A percentile compares a stretch with the other conserved stretches of the same genome.
These are phyloP conservation scores for Rhododendron molle DNA, from an alignment of 148 eudicot genomes.

Conservation along the genomic window DNA sequence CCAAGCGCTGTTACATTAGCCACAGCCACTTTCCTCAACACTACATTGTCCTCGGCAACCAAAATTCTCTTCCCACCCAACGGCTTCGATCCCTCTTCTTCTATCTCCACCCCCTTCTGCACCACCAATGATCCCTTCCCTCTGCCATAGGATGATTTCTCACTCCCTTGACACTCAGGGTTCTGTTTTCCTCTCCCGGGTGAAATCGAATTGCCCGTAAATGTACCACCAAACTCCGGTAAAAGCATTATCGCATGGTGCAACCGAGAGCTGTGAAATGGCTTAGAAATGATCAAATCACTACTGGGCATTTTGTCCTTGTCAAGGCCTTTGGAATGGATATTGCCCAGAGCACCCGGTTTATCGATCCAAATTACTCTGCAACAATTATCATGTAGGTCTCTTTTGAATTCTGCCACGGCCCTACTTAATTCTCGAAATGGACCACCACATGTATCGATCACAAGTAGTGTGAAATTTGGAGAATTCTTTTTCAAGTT, in stretches of 20 bases:
- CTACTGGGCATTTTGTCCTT: slow-evolving; percentile 47
- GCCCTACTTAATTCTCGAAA: slow-evolving; percentile 42
- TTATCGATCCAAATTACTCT: slow-evolving; percentile 72
- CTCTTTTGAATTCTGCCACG: slow-evolving; percentile 63
- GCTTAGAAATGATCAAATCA: slow-evolving; percentile 56
- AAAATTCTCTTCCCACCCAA: slow-evolving; percentile 46
- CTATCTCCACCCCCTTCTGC: slow-evolving; percentile 3
- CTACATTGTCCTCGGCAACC: slow-evolving; percentile 40
- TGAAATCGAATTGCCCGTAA: background rate
- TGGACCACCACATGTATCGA: slow-evolving; percentile 59
- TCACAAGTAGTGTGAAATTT: slow-evolving; percentile 42
- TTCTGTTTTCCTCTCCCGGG: slow-evolving; percentile 3
- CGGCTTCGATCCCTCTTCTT: slow-evolving; percentile 14
- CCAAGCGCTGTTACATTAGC: slow-evolving; percentile 27
- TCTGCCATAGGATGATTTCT: slow-evolving; percentile 1
- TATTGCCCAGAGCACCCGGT: slow-evolving; percentile 28
- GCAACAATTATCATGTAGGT: slow-evolving; percentile 23
- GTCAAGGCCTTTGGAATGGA: slow-evolving; percentile 35
- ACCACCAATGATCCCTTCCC: slow-evolving; percentile 2
- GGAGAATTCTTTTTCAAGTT: slow-evolving; percentile 12
- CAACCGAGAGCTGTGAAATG: slow-evolving; percentile 79
- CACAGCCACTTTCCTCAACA: slow-evolving; percentile 21
- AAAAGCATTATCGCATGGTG: slow-evolving; percentile 39
- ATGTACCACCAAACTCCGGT: slow-evolving; percentile 66
- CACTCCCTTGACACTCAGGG: background rate